A percentile compares a stretch with the other conserved stretches of the same genome.
Conservation (phyloP, 139 green algal genomes). For the Raphidocelis subcapitata region DNA sequence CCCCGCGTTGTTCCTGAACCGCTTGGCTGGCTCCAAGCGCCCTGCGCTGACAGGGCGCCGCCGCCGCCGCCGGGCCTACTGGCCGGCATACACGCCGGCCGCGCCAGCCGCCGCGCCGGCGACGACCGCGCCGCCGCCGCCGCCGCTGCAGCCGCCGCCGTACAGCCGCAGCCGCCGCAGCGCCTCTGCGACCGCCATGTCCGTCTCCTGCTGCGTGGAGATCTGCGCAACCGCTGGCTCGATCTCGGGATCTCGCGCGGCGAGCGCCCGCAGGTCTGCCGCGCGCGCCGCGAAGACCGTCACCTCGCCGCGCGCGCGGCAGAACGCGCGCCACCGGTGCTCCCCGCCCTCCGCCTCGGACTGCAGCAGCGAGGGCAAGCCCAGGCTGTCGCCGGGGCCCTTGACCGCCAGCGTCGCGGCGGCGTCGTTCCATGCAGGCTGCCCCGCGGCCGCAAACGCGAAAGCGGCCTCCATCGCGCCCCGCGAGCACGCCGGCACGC, state of each 20-base stretch:
- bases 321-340: conserved; percentile 19
- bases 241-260: conserved; percentile 34
- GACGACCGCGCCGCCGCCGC: no score
- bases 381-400: conserved; percentile 45
- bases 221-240: conserved; percentile 34
- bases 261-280: conserved; percentile 19
- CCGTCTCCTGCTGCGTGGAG: conserved; percentile 37
- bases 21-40: no score
- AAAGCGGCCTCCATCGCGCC: no score
- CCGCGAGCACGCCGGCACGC: not conserved
- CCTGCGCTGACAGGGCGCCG: no score
- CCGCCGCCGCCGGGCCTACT: no score
- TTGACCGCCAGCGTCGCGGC: conserved; percentile 32
- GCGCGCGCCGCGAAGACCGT: conserved; percentile 26
- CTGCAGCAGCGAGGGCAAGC: conserved; percentile 1
- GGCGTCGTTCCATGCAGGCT: not conserved
- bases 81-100: no score
- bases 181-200: conserved; percentile 43
- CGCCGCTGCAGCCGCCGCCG: no score
- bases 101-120: no score
- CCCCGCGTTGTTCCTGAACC: no score
- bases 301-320: conserved; percentile 14
- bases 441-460: not conserved
- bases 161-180: conserved; percentile 43
- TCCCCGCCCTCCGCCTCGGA: not conserved